A percentile compares a stretch with the other conserved stretches of the same genome.
Conservation (phyloP, 176 grass and related monocot genomes). For the Ensete glaucum region DNA sequence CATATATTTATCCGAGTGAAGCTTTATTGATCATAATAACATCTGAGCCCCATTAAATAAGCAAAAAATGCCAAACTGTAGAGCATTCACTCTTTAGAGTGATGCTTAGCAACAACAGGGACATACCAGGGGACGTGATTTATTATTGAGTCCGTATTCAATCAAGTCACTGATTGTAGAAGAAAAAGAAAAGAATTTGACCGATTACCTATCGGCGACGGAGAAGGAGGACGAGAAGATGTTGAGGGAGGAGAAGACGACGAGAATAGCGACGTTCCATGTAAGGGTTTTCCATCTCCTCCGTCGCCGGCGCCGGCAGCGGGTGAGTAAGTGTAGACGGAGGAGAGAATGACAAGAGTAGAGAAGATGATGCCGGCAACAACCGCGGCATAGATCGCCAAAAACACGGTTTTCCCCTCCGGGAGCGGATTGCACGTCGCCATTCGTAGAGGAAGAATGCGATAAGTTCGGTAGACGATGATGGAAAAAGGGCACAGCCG, state of each 20-base stretch:
- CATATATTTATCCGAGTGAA: too few species aligned
- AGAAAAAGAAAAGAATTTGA: neutral
- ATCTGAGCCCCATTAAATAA: neutral
- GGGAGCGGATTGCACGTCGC: neutral
- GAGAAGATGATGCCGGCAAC: constrained; percentile 9
- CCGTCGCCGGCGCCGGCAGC: neutral
- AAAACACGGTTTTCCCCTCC: constrained; percentile 3
- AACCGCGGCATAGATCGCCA: constrained; percentile 3
- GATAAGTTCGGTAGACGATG: too few species aligned
- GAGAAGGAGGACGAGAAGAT: neutral
- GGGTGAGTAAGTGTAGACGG: neutral
- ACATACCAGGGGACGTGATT: neutral
- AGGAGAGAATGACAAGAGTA: constrained; percentile 2
- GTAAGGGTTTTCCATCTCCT: neutral
- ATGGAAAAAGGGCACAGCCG: too few species aligned
- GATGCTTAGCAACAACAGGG: neutral
- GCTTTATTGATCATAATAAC: neutral
- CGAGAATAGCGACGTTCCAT: neutral
- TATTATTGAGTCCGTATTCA: neutral
- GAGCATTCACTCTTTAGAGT: neutral
- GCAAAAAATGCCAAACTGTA: neutral
- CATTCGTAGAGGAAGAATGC: neutral
- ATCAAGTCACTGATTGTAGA: neutral
- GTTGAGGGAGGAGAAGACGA: neutral
- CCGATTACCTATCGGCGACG: neutral